Evolutionary conservation across 2,329 filamentous ascomycete species (phyloP).

Genomic region (Fusarium sp.): DNA sequence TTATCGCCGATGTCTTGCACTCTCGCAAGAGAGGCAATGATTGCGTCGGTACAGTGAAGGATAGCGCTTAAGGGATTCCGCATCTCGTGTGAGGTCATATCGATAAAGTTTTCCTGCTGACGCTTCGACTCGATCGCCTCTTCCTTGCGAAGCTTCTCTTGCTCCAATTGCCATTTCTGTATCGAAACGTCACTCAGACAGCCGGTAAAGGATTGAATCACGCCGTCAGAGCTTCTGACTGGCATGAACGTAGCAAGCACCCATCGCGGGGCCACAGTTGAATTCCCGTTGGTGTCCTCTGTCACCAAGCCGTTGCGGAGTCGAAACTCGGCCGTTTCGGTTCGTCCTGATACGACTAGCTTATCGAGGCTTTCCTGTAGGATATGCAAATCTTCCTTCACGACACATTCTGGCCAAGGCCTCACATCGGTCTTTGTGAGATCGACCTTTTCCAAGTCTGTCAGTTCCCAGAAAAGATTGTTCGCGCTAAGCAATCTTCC

Average conservation of each 20-base stretch:
- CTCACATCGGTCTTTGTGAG: constrained; percentile 49
- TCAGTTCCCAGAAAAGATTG: constrained; percentile 63
- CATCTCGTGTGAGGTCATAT: constrained; percentile 78
- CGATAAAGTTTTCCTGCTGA: constrained; percentile 84
- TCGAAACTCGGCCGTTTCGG: constrained; percentile 59
- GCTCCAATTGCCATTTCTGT: constrained; percentile 62
- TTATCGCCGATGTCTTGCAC: constrained; percentile 52
- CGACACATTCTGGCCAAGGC: constrained; percentile 57
- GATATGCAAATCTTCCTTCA: constrained; percentile 54
- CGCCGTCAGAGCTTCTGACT: constrained; percentile 56
- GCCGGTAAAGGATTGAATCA: constrained; percentile 57
- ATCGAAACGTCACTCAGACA: constrained; percentile 60
- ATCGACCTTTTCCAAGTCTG: constrained; percentile 57
- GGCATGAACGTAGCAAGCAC: constrained; percentile 62
- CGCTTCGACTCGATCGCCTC: constrained; percentile 68
- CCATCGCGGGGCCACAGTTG: constrained; percentile 56
- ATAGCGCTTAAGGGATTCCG: constrained; percentile 78
- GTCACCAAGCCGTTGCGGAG: constrained; percentile 58
- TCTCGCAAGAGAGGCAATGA: constrained; percentile 60
- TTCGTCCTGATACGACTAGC: constrained; percentile 52
- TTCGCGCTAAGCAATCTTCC: constrained; percentile 61
- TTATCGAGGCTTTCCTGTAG: constrained; percentile 52
- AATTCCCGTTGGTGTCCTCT: constrained; percentile 56
- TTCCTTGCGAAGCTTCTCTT: constrained; percentile 59
- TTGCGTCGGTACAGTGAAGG: constrained; percentile 77